Percentiles rank a stretch among this genome's conserved stretches.
These are phyloP conservation scores for Dactylellina haptotyla DNA, from an alignment of 2,329 filamentous ascomycete species.

Conservation along the genomic window DNA sequence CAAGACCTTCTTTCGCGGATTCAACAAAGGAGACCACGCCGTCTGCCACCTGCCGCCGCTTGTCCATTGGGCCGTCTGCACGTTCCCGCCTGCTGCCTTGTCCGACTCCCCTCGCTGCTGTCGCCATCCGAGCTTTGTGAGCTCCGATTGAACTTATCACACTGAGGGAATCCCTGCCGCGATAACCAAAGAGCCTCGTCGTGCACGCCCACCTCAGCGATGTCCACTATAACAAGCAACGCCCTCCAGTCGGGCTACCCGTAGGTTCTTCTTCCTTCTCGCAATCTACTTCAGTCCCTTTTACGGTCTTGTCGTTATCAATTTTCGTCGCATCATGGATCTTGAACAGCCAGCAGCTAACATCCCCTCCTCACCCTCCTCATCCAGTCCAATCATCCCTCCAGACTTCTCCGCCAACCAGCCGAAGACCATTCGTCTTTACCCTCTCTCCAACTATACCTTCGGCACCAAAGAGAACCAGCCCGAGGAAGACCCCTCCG, in stretches of 20 bases:
- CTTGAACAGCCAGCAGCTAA: neutral
- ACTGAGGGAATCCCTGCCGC: conserved; percentile 1
- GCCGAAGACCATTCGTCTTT: conserved; percentile 87
- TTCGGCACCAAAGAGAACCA: conserved; percentile 99
- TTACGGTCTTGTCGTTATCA: neutral
- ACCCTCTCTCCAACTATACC: conserved; percentile 97
- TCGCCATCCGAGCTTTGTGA: neutral
- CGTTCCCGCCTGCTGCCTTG: neutral
- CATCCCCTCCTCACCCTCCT: neutral
- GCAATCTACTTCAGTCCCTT: conserved; percentile 2
- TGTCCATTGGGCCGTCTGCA: conserved; percentile 18
- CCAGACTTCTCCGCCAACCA: conserved; percentile 89
- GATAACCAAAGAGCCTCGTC: neutral
- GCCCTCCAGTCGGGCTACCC: conserved; percentile 31
- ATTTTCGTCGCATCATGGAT: neutral
- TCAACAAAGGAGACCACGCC: neutral
- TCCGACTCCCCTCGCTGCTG: neutral
- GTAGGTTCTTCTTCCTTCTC: conserved; percentile 17
- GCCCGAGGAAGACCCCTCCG: conserved; percentile 95
- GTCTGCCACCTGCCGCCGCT: neutral
- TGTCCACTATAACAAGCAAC: conserved; percentile 21
- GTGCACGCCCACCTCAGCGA: neutral
- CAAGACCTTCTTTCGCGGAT: neutral
- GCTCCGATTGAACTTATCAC: neutral
- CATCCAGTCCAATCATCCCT: conserved; percentile 74